Conservation (phyloP, 1,284 basidiomycete genomes). For the Tylopilus sp. region DNA sequence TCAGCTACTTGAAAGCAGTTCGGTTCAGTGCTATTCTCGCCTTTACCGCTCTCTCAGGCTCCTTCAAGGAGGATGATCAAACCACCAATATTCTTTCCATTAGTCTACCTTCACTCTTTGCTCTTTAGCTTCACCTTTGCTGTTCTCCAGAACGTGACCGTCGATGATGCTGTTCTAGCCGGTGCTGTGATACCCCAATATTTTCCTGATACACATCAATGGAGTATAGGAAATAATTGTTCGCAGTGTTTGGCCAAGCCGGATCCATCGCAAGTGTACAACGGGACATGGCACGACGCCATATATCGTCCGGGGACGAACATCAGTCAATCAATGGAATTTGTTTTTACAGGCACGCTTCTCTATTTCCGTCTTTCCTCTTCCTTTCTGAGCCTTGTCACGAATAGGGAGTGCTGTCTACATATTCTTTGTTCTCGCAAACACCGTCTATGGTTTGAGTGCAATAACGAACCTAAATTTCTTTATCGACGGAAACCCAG, state of each 20-base stretch:
- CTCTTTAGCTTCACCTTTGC: background rate
- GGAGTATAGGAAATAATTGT: slow-evolving; percentile 13
- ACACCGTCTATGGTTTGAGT: background rate
- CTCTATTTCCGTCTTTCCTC: too few relatives aligned
- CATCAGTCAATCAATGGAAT: slow-evolving; percentile 4
- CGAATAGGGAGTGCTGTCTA: slow-evolving; percentile 26
- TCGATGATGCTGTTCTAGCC: slow-evolving; percentile 22
- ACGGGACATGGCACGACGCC: slow-evolving; percentile 31
- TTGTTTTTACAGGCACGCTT: slow-evolving; percentile 25
- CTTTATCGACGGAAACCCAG: slow-evolving; percentile 7
- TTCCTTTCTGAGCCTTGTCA: background rate
- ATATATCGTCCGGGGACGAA: background rate
- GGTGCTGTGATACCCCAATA: slow-evolving; percentile 18
- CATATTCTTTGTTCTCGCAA: slow-evolving; percentile 32
- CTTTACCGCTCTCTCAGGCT: too few relatives aligned
- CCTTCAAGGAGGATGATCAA: too few relatives aligned
- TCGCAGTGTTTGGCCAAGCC: background rate
- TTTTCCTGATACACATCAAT: slow-evolving; percentile 1
- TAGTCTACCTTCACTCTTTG: too few relatives aligned
- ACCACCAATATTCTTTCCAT: too few relatives aligned
- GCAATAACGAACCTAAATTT: slow-evolving; percentile 16
- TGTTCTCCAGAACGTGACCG: slow-evolving; percentile 22
- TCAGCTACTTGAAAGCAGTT: too few relatives aligned
- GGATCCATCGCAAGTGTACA: slow-evolving; percentile 15
- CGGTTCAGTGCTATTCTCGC: too few relatives aligned